Conservation (phyloP, 768 basidiomycete species). For the Megacollybia marginata region DNA sequence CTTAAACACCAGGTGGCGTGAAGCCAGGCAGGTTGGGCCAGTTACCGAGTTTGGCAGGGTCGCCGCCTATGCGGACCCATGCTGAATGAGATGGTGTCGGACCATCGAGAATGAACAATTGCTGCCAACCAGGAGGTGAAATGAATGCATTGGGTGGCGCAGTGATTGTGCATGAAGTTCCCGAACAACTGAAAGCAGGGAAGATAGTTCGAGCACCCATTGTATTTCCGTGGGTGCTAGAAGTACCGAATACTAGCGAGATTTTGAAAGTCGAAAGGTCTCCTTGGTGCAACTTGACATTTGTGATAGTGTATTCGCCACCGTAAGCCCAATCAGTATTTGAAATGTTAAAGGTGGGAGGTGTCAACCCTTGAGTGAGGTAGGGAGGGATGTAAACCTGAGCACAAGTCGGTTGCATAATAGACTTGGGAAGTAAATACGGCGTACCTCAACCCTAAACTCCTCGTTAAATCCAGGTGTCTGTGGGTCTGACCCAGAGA, state of each 20-base stretch:
- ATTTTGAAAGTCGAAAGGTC: slow-evolving; percentile 35
- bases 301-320: slow-evolving; percentile 41
- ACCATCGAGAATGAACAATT: slow-evolving; percentile 73
- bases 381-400: slow-evolving; percentile 85
- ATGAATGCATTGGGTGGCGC: slow-evolving; percentile 66
- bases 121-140: slow-evolving; percentile 72
- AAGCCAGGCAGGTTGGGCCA: slow-evolving; percentile 72
- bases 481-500: slow-evolving; percentile 73
- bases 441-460: slow-evolving; percentile 67
- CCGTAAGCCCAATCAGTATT: slow-evolving; percentile 59
- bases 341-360: slow-evolving; percentile 54
- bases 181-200: slow-evolving; percentile 62
- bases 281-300: slow-evolving; percentile 38
- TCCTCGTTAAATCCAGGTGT: slow-evolving; percentile 64
- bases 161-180: slow-evolving; percentile 67
- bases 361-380: slow-evolving; percentile 51
- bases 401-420: background rate
- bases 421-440: background rate
- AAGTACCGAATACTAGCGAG: slow-evolving; percentile 62
- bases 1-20: slow-evolving; percentile 18
- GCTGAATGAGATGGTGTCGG: slow-evolving; percentile 61
- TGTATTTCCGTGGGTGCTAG: slow-evolving; percentile 71
- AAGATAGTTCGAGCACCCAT: slow-evolving; percentile 71
- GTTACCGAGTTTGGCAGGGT: slow-evolving; percentile 60
- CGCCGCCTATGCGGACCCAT: slow-evolving; percentile 79